Percentiles rank a stretch among this genome's conserved stretches.
Evolutionary conservation across 2,329 filamentous ascomycete species (phyloP).

Genomic region (Bipolaris bicolor): DNA sequence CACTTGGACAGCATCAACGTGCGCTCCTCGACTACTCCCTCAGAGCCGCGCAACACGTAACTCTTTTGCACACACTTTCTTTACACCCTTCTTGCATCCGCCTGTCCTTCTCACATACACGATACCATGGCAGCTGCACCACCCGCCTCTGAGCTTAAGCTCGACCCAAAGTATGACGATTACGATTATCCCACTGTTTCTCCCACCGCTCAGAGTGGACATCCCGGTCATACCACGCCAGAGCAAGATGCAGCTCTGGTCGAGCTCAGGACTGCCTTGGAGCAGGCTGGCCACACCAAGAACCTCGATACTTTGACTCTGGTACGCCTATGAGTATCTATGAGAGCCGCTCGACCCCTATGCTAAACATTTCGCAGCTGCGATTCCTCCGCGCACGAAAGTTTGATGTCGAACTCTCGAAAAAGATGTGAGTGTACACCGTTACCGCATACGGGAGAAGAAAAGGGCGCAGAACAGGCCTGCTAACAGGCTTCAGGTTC

Average conservation of each 20-base stretch:
- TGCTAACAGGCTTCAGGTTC: slow-evolving; percentile 69
- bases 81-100: slow-evolving; percentile 3
- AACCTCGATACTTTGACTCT: slow-evolving; percentile 91
- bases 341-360: slow-evolving; percentile 1
- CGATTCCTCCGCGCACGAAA: slow-evolving; percentile 93
- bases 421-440: slow-evolving; percentile 76
- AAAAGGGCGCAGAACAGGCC: neutral
- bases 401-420: slow-evolving; percentile 83
- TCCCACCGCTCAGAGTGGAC: slow-evolving; percentile 72
- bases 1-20: slow-evolving; percentile 36
- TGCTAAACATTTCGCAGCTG: slow-evolving; percentile 60
- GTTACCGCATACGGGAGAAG: neutral
- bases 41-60: slow-evolving; percentile 17
- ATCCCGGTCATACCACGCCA: slow-evolving; percentile 84
- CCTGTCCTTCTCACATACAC: slow-evolving; percentile 12
- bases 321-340: slow-evolving; percentile 58
- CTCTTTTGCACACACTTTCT: slow-evolving; percentile 4
- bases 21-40: slow-evolving; percentile 22
- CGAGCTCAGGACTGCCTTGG: slow-evolving; percentile 84
- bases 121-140: slow-evolving; percentile 41
- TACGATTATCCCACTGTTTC: slow-evolving; percentile 90
- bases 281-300: slow-evolving; percentile 80
- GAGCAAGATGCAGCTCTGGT: slow-evolving; percentile 88
- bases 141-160: slow-evolving; percentile 48
- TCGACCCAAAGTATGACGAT: slow-evolving; percentile 92